Conservation (phyloP, 495 filamentous ascomycete genomes). For the Penicillium daleae region DNA sequence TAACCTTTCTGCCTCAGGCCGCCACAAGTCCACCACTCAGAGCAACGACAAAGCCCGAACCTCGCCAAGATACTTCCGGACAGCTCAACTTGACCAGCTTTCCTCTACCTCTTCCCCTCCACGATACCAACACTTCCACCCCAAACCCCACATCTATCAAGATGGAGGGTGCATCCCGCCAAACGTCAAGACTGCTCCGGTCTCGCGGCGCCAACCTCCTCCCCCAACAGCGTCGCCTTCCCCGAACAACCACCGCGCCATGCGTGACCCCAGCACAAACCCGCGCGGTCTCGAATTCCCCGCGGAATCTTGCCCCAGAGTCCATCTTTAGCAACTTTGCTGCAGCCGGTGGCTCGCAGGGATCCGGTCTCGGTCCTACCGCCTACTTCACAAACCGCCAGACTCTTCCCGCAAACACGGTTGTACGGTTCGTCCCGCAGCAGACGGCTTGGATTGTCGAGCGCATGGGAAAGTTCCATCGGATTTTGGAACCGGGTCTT, state of each 20-base stretch:
- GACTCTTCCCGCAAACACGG: conserved; percentile 84
- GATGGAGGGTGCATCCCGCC: conserved; percentile 49
- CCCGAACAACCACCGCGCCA: conserved; percentile 24
- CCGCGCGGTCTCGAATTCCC: conserved; percentile 41
- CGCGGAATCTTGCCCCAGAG: conserved; percentile 40
- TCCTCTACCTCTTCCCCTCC: conserved; percentile 17
- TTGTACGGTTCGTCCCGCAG: conserved; percentile 96
- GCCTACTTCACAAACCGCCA: conserved; percentile 64
- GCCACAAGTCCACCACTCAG: conserved; percentile 14
- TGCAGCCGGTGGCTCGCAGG: conserved; percentile 25
- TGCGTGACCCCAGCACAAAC: conserved; percentile 34
- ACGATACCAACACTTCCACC: conserved; percentile 2
- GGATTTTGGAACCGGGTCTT: conserved; percentile 88
- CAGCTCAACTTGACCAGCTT: conserved; percentile 23
- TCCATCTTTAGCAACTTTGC: conserved; percentile 32
- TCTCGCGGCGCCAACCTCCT: conserved; percentile 31
- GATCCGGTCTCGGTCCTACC: conserved; percentile 32
- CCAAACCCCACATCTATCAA: conserved; percentile 12
- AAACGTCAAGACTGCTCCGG: conserved; percentile 42
- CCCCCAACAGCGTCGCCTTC: conserved; percentile 27
- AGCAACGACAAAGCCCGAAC: conserved; percentile 24
- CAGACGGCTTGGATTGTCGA: conserved; percentile 99
- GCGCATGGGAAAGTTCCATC: conserved; percentile 95
- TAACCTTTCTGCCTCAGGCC: conserved; percentile 33
- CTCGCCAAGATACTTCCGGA: conserved; percentile 8